Base-by-base conservation (phyloP, 169 alveolate genomes). In the Cytauxzoon felis region DNA sequence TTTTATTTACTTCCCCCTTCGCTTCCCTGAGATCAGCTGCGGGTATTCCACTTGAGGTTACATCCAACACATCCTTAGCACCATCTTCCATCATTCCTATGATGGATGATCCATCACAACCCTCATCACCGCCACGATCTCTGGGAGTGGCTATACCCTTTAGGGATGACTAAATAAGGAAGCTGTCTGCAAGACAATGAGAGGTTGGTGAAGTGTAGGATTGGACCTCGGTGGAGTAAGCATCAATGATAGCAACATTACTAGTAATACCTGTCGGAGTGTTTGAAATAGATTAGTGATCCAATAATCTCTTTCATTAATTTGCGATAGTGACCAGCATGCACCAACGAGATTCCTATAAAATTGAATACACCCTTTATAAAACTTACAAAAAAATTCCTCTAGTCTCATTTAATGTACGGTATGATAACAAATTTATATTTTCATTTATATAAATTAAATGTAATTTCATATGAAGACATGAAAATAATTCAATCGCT, bases 241-340 rank as follows among this genome's bases (percentile, higher is more conserved):
- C n/a, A n/a, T n/a, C 13, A n/a, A 13, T 38, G 45, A 38, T n/a
- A 38, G 13, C 45, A 38, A 13, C 13, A 38, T n/a, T 38, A n/a
- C 13, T 38, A 38, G 45, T n/a, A 48, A 1, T 62, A 73, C 78
- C 64, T 73, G 84, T 59, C 84, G 67, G 29, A 73, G 56, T 4
- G 84, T 63, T 43, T 73, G 76, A 42, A 73, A 73, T 11, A 73
- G 71, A 19, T 73, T 73, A 45, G 84, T 62, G 60, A 73, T 63
- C 84, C 84, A 73, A 36, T 21, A 41, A 38, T 63, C 59, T 8
- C 84, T 63, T 3, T 53, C 32, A 5, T 73, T 72, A 30, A 48
- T 64, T 34, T 73, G 84, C 84, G 84, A 73, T 73, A 73, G 63
- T 18, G 84, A 73, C 84, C 84, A 73, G 49, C 84, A 73, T 7